Evolutionary conservation across 202 grass and related monocot species (phyloP).

Genomic region (Setaria italica): DNA sequence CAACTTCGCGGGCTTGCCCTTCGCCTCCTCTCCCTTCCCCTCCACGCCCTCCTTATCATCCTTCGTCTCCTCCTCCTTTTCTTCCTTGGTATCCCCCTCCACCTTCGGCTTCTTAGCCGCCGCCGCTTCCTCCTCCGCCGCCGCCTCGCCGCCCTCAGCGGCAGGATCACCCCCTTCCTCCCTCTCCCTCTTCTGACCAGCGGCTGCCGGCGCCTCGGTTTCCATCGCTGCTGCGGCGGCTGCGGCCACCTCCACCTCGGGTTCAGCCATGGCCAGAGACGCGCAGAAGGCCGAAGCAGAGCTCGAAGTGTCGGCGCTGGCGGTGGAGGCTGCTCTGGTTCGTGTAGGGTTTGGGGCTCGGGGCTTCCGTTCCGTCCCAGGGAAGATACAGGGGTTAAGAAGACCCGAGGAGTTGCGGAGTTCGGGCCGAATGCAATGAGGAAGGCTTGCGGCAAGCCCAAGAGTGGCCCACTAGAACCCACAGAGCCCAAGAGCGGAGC

Average conservation of each 20-base stretch:
- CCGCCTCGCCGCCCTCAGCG: slow-evolving; percentile 27
- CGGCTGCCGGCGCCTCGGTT: slow-evolving; percentile 33
- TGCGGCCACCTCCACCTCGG: slow-evolving; percentile 39
- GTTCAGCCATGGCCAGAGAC: slow-evolving; percentile 45
- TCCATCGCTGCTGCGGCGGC: slow-evolving; percentile 41
- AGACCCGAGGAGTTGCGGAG: background rate
- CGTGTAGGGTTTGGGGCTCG: slow-evolving; percentile 53
- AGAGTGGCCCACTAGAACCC: background rate
- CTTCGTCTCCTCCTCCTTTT: slow-evolving; percentile 17
- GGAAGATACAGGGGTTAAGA: slow-evolving; percentile 3
- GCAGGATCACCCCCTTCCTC: slow-evolving; percentile 53
- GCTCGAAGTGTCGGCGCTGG: background rate
- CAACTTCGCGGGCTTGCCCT: slow-evolving; percentile 58
- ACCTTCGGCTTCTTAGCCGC: slow-evolving; percentile 62
- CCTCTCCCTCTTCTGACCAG: slow-evolving; percentile 63
- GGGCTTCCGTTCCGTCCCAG: background rate
- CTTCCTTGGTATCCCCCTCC: slow-evolving; percentile 34
- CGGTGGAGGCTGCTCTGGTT: slow-evolving; percentile 38
- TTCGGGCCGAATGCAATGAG: background rate
- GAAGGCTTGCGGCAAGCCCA: background rate
- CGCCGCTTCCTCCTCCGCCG: slow-evolving; percentile 38
- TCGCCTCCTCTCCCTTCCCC: slow-evolving; percentile 17
- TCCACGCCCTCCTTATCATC: background rate
- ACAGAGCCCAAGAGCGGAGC: background rate
- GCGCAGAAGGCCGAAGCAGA: slow-evolving; percentile 21